phyloP scores from a whole-genome alignment of 139 green algal genomes.

The Auxenochlorella protothecoides region DNA sequence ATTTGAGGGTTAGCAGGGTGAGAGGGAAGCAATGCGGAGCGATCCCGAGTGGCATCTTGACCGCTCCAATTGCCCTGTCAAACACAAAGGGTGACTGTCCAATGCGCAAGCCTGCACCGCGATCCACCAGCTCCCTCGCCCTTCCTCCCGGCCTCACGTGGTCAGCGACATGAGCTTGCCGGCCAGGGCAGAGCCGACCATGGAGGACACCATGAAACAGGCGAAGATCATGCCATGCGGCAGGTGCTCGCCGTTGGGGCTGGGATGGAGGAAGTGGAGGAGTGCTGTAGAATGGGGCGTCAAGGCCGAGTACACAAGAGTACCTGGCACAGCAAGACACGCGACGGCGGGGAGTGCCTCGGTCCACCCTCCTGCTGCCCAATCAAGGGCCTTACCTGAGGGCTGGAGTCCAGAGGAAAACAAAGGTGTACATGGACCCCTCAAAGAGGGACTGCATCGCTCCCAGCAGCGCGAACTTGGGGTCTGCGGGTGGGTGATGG shows the following conservation, averaged over 20 bases:
- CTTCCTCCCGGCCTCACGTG: neutral
- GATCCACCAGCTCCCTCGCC: no score
- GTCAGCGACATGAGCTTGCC: constrained; percentile 31
- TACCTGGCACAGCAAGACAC: no score
- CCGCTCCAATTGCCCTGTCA: no score
- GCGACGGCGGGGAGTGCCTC: no score
- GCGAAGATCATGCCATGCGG: constrained; percentile 94
- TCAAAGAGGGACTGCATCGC: constrained; percentile 93
- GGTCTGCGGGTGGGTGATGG: constrained; percentile 32
- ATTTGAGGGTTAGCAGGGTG: no score
- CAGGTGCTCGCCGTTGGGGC: constrained; percentile 71
- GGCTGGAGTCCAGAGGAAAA: constrained; percentile 95
- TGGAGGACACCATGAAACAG: constrained; percentile 90
- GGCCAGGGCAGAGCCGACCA: constrained; percentile 69
- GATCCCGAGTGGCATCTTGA: no score
- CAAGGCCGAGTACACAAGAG: no score
- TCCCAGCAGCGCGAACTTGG: constrained; percentile 67
- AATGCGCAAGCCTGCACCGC: no score
- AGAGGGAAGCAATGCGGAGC: no score
- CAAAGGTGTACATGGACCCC: constrained; percentile 95
- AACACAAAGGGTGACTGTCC: no score
- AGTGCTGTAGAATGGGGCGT: neutral
- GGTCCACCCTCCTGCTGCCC: no score
- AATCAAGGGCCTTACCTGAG: constrained; percentile 23
- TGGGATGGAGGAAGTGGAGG: neutral